Evolutionary conservation across 164 flowering plant species (phyloP), one percentile per base, ranked within the genome.

Genomic region (Aristolochia californica): DNA sequence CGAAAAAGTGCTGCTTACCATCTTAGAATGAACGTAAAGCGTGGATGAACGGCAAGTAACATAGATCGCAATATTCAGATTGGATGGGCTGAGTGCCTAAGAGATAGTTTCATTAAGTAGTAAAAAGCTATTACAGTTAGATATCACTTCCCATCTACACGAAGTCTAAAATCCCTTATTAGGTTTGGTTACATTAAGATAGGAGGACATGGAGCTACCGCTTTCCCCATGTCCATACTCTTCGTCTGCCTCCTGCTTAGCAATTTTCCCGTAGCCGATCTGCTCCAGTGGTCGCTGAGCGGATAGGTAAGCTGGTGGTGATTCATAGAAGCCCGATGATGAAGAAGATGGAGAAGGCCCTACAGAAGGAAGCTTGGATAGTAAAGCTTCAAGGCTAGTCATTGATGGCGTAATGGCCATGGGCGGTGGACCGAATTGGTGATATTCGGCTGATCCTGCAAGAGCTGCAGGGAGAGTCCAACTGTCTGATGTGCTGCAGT

Each of bases 331-430:
- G 45, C 70, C 59, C 0, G 63, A 38, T 9, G 66, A 48, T 10
- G 68, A 45, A 20, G 73, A 57, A 13, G 75, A 70, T 2, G 79
- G 64, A 17, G 78, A 25, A 0, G 95, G 95, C 45, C 74, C 85
- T 0, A 91, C 95, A 0, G 97, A 81, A 1, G 98, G 98, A 13
- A 93, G 90, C 81, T 89, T 93, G 0, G 98, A 85, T 52, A 93
- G 87, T 17, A 93, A 85, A 5, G 97, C 91, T 68, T 93, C 97
- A 4, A 93, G 87, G 80, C 97, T 89, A 63, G 87, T 89, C 97
- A 93, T 89, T 3, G 98, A 93, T 0, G 97, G 98, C 25, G 95
- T 85, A 49, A 93, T 78, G 55, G 70, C 77, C 69, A 77, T 21
- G 15, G 83, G 79, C 22, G 23, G 67, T 18, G 62, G 82, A 40